phyloP scores from a whole-genome alignment of 768 basidiomycete genomes.

The Termitomyces sp. region DNA sequence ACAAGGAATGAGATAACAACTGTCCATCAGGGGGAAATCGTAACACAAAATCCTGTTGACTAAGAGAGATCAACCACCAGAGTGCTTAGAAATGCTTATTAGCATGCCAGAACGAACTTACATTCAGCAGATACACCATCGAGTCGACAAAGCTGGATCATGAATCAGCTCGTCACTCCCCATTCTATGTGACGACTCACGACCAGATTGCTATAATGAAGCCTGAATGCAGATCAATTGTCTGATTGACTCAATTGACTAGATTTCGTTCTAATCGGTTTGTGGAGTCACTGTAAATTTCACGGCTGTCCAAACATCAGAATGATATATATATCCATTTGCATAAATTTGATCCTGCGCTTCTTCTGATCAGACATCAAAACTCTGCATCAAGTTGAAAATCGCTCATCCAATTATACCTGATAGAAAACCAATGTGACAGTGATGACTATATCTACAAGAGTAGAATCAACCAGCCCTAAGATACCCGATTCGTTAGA shows the following conservation, averaged over 20 bases:
- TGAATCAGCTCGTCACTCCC: neutral
- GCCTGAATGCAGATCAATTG: neutral
- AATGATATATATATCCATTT: conserved; percentile 33
- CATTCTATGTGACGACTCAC: conserved; percentile 1
- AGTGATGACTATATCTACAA: conserved; percentile 36
- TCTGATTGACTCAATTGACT: neutral
- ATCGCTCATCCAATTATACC: conserved; percentile 17
- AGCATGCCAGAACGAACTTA: conserved; percentile 4
- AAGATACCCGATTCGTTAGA: conserved; percentile 6
- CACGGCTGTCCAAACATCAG: neutral
- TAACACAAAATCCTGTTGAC: conserved; percentile 21
- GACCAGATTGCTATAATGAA: conserved; percentile 25
- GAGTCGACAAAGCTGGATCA: conserved; percentile 19
- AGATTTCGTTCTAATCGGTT: conserved; percentile 16
- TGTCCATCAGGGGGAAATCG: neutral
- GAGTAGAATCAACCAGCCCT: conserved; percentile 34
- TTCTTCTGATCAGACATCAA: conserved; percentile 19
- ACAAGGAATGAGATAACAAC: neutral
- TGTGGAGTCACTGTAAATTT: conserved; percentile 23
- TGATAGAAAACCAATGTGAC: conserved; percentile 30
- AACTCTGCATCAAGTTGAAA: neutral
- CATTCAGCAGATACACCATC: conserved; percentile 21
- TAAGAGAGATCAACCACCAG: neutral
- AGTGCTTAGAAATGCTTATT: neutral
- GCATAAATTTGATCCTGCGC: conserved; percentile 31